Conservation (phyloP, 257 asterid species). For the Petunia secreta region DNA sequence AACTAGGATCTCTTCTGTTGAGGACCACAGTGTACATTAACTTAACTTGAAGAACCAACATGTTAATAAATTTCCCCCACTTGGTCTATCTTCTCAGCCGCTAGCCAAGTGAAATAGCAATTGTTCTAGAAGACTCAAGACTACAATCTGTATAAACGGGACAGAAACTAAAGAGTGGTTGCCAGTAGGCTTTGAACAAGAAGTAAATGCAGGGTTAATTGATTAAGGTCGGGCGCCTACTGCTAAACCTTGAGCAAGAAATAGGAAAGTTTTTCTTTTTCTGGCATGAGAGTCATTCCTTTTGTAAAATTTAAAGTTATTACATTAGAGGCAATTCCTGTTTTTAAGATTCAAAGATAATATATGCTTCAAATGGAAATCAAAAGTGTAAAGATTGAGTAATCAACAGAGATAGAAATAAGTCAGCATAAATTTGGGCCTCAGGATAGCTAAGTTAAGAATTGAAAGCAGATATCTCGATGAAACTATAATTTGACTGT, state of each 20-base stretch:
- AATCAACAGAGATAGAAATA: neutral
- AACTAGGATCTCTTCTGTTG: too few species aligned
- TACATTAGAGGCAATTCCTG: neutral
- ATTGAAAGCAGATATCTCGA: too few species aligned
- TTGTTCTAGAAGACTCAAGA: constrained; percentile 36
- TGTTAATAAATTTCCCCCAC: too few species aligned
- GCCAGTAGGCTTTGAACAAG: constrained; percentile 32
- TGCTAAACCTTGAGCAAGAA: constrained; percentile 32
- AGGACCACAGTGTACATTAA: too few species aligned
- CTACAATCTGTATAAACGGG: constrained; percentile 30
- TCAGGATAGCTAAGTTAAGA: too few species aligned
- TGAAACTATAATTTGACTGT: too few species aligned
- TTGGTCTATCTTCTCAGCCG: too few species aligned
- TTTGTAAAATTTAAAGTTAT: neutral
- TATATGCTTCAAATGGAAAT: neutral
- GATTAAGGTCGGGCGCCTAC: constrained; percentile 32
- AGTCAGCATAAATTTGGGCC: neutral
- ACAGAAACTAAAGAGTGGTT: neutral
- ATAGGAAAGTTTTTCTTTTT: neutral
- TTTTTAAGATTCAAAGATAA: neutral
- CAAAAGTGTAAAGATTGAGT: neutral
- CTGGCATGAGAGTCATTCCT: neutral
- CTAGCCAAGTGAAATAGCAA: constrained; percentile 38
- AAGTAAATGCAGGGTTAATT: constrained; percentile 26
- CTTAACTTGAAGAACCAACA: too few species aligned